phyloP scores from a whole-genome alignment of 768 basidiomycete genomes.

The Lyophyllum atratum region DNA sequence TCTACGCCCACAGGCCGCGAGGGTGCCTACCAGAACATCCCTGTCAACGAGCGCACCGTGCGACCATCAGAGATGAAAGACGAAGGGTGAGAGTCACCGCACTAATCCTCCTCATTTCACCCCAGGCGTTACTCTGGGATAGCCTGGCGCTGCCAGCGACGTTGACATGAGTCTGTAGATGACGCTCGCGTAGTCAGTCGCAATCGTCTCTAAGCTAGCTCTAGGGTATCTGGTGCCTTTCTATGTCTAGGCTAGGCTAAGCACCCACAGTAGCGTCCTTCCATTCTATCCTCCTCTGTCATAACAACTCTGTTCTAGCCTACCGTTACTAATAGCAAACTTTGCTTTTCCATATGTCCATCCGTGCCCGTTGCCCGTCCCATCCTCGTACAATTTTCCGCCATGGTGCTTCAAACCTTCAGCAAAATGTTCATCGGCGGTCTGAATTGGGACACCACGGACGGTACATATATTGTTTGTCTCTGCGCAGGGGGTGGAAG shows the following conservation, averaged over 20 bases:
- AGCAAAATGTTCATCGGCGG: slow-evolving; percentile 99
- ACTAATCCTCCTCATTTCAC: slow-evolving; percentile 24
- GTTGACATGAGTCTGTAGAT: slow-evolving; percentile 35
- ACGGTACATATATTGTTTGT: slow-evolving; percentile 69
- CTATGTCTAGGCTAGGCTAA: slow-evolving; percentile 82
- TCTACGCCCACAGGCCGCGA: slow-evolving; percentile 33
- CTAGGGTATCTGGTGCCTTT: slow-evolving; percentile 65
- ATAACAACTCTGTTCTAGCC: slow-evolving; percentile 66
- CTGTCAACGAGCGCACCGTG: slow-evolving; percentile 62
- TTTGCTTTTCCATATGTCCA: slow-evolving; percentile 49
- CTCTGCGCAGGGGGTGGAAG: slow-evolving; percentile 39
- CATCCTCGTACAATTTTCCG: slow-evolving; percentile 14
- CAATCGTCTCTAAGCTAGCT: slow-evolving; percentile 65
- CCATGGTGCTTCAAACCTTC: slow-evolving; percentile 24
- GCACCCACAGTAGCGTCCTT: slow-evolving; percentile 76
- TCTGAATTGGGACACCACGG: slow-evolving; percentile 99
- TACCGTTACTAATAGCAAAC: slow-evolving; percentile 82
- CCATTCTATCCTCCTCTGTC: slow-evolving; percentile 58
- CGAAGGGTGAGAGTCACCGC: slow-evolving; percentile 83
- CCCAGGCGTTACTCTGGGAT: slow-evolving; percentile 29
- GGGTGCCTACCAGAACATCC: slow-evolving; percentile 44
- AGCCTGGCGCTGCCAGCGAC: slow-evolving; percentile 7
- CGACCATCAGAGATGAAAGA: slow-evolving; percentile 94
- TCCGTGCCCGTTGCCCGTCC: slow-evolving; percentile 24
- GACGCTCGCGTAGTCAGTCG: slow-evolving; percentile 64